Evolutionary conservation across 176 grass and related monocot genomes (phyloP), one percentile per base, ranked within the genome.

Genomic region (Triticum monococcum): DNA sequence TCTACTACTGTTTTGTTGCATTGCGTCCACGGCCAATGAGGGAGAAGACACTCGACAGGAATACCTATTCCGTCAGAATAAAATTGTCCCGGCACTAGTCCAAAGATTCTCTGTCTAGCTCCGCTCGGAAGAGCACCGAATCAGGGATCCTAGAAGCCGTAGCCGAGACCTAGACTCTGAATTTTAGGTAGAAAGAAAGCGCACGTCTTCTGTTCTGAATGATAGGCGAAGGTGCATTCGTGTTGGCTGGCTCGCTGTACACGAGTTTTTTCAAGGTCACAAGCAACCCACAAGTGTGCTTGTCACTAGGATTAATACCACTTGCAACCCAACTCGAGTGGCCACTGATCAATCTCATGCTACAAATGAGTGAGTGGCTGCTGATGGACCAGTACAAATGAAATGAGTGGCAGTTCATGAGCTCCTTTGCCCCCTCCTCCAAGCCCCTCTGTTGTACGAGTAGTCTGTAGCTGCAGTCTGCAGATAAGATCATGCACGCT

Each of bases 61-160:
- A 75, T 83, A 78, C 75, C 71, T 70, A 56, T 85, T 85, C 77
- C 84, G 81, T 77, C 69, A 85, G 85, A 85, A 65, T 1, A 22
- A 88, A 64, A 43, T 54, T 61, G 77, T 32, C 61, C 16, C 5
- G 50, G 48, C 81, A 88, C 86, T 81, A 81, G 62, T 33, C 35
- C 77, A 81, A 81, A 91, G 77, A 88, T 91, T 85, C 89, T 12
- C 84, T 81, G 78, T 81, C 70, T 54, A 54, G 48, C 50, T 26
- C 26, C 26, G 26, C 26, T 54, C 71, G 22, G 83, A 77, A 81
- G 76, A 81, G 68, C 68, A 64, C 68, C 77, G 63, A 48, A 81
- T 88, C 81, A 88, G 63, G 77, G 69, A 85, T 88, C 81, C 63
- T 81, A 88, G 48, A 64, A 68, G 60, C 48, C 22, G 20, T 76